Evolutionary conservation across 768 basidiomycete species (phyloP).

Genomic region (Aureoboletus auriporus): DNA sequence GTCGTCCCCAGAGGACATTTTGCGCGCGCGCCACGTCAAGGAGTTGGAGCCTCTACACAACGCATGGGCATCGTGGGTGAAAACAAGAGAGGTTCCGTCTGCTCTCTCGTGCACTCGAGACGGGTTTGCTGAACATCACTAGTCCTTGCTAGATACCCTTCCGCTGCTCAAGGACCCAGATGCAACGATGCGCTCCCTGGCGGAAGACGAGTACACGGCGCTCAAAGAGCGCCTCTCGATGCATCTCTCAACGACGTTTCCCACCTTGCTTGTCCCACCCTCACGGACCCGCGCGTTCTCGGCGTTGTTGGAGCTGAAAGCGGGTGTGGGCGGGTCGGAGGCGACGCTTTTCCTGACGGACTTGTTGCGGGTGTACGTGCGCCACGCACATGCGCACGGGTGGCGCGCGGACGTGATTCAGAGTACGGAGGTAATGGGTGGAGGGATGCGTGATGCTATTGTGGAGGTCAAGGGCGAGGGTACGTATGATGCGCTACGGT

Average conservation of each 20-base stretch:
- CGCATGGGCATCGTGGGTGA: slow-evolving; percentile 65
- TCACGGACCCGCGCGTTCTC: slow-evolving; percentile 64
- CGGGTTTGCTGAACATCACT: slow-evolving; percentile 21
- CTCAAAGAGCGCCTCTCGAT: slow-evolving; percentile 35
- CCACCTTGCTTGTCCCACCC: slow-evolving; percentile 67
- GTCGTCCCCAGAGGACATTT: slow-evolving; percentile 54
- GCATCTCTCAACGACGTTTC: slow-evolving; percentile 46
- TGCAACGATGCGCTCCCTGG: slow-evolving; percentile 68
- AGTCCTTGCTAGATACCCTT: slow-evolving; percentile 64
- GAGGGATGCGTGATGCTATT: slow-evolving; percentile 35
- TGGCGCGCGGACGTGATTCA: slow-evolving; percentile 65
- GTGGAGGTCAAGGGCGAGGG: slow-evolving; percentile 76
- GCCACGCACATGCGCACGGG: slow-evolving; percentile 47
- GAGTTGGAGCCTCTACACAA: slow-evolving; percentile 63
- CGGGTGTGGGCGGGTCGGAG: slow-evolving; percentile 91
- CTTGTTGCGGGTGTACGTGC: slow-evolving; percentile 77
- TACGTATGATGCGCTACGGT: slow-evolving; percentile 73
- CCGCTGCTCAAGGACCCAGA: slow-evolving; percentile 71
- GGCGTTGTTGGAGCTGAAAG: slow-evolving; percentile 84
- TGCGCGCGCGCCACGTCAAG: slow-evolving; percentile 56
- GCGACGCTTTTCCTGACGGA: slow-evolving; percentile 77
- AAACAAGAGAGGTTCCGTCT: slow-evolving; percentile 50
- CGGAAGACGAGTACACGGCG: slow-evolving; percentile 56
- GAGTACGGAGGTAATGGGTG: slow-evolving; percentile 52
- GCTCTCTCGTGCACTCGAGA: not conserved